Base-by-base conservation (phyloP, 177 flowering plant species). In the Vitis hybrid region DNA sequence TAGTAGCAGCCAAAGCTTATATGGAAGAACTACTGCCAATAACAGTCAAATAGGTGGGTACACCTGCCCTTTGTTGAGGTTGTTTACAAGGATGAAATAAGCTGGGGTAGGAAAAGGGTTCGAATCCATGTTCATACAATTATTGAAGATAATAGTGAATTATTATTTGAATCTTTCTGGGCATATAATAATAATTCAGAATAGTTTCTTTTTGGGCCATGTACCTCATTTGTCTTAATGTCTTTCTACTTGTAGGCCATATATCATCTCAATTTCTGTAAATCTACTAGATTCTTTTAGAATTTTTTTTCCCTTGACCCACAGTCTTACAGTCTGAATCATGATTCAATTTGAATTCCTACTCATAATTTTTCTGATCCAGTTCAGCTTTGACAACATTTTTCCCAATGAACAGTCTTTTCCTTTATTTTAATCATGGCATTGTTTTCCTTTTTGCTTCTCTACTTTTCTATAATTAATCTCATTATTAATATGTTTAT, bases 331-430 rank as follows among this genome's bases (percentile, higher is more conserved):
- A 19, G 21, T 30, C 40, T 10, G 46, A 40, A 40, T 40, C 46
- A 40, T 40, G 46, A 58, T 58, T 21, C 8, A 58, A 8, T 58
- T 19, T 58, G 4, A 21, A 58, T 58, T 58, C 61, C 40, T 58
- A 24, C 14, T 58, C 61, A 3, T 21, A 56, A 58, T 19, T 50
- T 50, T 71, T 19, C 50, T 49, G 68, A 64, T 64, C 19, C 63
- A 9, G 27, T 40, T 57, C 68, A 65, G 17, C 49, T 46, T 66
- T 73, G 61, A 61, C 27, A 30, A 58, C 57, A 64, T 24, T 62
- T 12, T 19, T 30, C 62, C 67, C 62, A 66, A 40, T 56, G 50
- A 62, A 52, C 56, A 61, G 24, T 60, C 64, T 66, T 61, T 35
- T 40, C 46, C 46, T 11, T 66, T 11, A 18, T 68, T 32, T 74